These are phyloP conservation scores for Adenanthera pavonina DNA, from an alignment of 306 rosid genomes.

Conservation along the genomic window DNA sequence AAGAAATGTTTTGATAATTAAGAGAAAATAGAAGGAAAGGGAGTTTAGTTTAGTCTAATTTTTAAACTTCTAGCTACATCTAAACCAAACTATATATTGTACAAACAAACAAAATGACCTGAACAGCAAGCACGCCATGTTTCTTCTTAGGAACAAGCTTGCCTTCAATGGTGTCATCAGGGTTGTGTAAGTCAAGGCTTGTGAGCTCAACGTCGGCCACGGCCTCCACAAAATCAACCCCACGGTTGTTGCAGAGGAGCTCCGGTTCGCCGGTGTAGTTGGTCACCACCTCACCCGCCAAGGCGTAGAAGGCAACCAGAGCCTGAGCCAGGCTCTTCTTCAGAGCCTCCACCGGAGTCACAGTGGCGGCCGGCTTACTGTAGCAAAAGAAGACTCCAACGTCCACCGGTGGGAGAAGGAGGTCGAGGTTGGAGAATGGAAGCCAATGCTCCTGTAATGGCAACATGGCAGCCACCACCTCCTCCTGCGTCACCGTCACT, in stretches of 20 bases:
- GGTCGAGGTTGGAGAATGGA: constrained; percentile 79
- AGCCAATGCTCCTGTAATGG: constrained; percentile 80
- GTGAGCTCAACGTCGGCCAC: constrained; percentile 59
- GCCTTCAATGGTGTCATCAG: constrained; percentile 61
- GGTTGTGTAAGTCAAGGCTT: constrained; percentile 63
- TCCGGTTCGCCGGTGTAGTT: constrained; percentile 72
- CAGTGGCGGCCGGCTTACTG: constrained; percentile 2
- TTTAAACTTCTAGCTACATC: no score
- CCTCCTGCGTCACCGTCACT: constrained; percentile 50
- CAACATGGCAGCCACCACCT: constrained; percentile 60
- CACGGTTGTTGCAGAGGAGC: constrained; percentile 75
- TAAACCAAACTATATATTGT: no score
- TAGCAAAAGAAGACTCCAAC: constrained; percentile 79
- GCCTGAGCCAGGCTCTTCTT: constrained; percentile 61
- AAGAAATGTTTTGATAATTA: no score
- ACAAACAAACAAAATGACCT: constrained; percentile 43
- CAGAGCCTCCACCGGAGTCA: constrained; percentile 38
- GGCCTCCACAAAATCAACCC: constrained; percentile 77
- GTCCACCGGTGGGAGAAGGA: constrained; percentile 66
- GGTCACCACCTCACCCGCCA: constrained; percentile 66
- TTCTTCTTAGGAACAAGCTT: constrained; percentile 68
- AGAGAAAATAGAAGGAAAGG: no score
- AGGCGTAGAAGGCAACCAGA: constrained; percentile 57
- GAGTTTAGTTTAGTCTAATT: no score
- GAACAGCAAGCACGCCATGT: constrained; percentile 71